Evolutionary conservation across 306 rosid species (phyloP).

Genomic region (Dicorynia guianensis): DNA sequence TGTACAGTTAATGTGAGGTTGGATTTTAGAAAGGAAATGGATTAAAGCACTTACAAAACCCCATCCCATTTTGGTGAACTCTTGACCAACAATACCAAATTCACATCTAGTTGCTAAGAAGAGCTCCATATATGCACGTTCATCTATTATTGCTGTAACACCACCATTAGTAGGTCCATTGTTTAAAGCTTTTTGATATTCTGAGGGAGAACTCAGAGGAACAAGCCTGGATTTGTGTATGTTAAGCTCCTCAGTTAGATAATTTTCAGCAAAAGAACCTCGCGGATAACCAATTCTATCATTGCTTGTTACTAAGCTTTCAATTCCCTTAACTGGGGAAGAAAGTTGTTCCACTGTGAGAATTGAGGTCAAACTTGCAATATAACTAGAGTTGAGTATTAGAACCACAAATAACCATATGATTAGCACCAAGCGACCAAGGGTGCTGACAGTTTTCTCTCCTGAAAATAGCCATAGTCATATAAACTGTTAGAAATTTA

Average conservation of each 20-base stretch:
- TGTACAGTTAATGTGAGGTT: too few species aligned
- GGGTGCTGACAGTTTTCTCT: constrained; percentile 74
- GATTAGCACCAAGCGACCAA: constrained; percentile 74
- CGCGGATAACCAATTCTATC: constrained; percentile 70
- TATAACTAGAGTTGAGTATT: constrained; percentile 80
- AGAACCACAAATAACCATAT: constrained; percentile 86
- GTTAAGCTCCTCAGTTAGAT: constrained; percentile 63
- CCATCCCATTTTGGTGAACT: constrained; percentile 91
- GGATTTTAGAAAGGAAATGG: background rate
- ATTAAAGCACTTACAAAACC: constrained; percentile 72
- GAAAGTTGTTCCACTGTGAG: constrained; percentile 80
- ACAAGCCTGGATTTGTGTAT: constrained; percentile 67
- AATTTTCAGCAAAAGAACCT: constrained; percentile 66
- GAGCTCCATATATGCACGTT: constrained; percentile 77
- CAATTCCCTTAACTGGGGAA: constrained; percentile 74
- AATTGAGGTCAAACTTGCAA: constrained; percentile 83
- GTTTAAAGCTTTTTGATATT: constrained; percentile 64
- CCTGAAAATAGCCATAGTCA: constrained; percentile 42
- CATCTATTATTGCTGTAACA: constrained; percentile 76
- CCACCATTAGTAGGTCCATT: constrained; percentile 72
- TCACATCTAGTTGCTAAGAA: constrained; percentile 73
- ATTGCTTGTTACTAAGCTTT: constrained; percentile 52
- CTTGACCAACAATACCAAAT: constrained; percentile 78
- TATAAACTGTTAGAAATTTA: too few species aligned
- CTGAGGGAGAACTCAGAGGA: constrained; percentile 57